phyloP scores from a whole-genome alignment of 2,329 filamentous ascomycete genomes.

The Pseudovirgaria hyperparasitica region DNA sequence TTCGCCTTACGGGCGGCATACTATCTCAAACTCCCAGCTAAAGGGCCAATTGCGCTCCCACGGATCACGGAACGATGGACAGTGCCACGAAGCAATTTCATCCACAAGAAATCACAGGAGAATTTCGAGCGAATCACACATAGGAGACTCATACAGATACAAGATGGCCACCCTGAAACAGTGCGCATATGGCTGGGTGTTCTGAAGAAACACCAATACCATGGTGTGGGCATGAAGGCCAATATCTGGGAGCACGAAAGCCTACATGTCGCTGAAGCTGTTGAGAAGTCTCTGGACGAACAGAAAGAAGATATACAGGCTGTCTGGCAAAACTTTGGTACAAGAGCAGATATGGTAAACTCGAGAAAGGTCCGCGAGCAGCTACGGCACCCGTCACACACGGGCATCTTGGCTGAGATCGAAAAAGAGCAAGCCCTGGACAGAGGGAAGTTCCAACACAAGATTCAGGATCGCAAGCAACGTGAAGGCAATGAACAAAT shows the following conservation, averaged over 20 bases:
- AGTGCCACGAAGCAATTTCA: conserved; percentile 76
- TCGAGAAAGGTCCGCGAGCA: no score
- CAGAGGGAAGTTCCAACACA: no score
- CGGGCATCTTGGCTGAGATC: no score
- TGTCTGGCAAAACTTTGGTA: no score
- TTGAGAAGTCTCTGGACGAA: no score
- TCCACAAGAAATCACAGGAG: conserved; percentile 94
- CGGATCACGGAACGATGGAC: conserved; percentile 89
- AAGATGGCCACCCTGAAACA: conserved; percentile 77
- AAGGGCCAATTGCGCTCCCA: conserved; percentile 75
- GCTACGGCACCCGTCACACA: no score
- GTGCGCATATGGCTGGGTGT: conserved; percentile 91
- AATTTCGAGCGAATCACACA: conserved; percentile 92
- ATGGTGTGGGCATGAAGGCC: conserved; percentile 98
- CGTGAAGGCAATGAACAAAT: no score
- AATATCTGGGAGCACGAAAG: conserved; percentile 85
- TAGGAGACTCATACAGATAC: conserved; percentile 78
- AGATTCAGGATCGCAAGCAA: no score
- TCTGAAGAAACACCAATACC: conserved; percentile 80
- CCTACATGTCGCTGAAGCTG: conserved; percentile 32
- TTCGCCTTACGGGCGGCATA: conserved; percentile 92
- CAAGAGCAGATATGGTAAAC: no score
- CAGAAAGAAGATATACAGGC: no score
- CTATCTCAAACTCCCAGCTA: conserved; percentile 76
- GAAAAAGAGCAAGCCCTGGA: no score